phyloP scores from a whole-genome alignment of 148 eudicot genomes.

The Rhododendron ferrugineum region DNA sequence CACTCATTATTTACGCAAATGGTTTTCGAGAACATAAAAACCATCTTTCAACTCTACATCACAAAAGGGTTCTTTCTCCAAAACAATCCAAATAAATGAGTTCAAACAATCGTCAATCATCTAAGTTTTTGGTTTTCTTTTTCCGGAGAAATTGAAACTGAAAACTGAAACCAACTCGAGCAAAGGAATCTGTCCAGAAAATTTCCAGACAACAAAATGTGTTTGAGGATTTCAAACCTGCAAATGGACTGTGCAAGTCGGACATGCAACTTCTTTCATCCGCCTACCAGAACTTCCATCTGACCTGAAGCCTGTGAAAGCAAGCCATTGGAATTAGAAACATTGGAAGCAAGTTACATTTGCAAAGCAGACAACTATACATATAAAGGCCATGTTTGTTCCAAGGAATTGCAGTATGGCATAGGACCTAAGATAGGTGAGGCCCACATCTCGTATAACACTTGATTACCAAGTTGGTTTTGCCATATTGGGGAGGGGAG shows the following conservation, averaged over 20 bases:
- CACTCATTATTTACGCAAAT: neutral
- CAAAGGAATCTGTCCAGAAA: neutral
- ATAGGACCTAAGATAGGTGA: neutral
- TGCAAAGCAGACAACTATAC: neutral
- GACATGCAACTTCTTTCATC: conserved; percentile 98
- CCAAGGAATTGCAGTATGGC: neutral
- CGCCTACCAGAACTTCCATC: conserved; percentile 51
- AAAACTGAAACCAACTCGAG: neutral
- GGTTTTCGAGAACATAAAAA: neutral
- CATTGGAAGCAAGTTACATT: neutral
- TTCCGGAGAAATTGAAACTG: neutral
- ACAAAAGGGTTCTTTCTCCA: neutral
- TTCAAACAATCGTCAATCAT: neutral
- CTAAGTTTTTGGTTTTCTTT: neutral
- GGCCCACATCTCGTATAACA: neutral
- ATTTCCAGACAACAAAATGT: neutral
- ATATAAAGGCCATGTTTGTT: neutral
- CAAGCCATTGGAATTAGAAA: neutral
- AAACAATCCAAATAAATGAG: neutral
- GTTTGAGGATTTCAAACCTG: conserved; percentile 47
- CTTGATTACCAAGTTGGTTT: neutral
- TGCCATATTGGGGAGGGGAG: neutral
- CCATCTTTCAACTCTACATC: neutral
- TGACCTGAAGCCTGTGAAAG: conserved; percentile 44
- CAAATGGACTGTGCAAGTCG: conserved; percentile 93